phyloP scores from a whole-genome alignment of 352 stramenopile genomes.

The Pythium graminicola region DNA sequence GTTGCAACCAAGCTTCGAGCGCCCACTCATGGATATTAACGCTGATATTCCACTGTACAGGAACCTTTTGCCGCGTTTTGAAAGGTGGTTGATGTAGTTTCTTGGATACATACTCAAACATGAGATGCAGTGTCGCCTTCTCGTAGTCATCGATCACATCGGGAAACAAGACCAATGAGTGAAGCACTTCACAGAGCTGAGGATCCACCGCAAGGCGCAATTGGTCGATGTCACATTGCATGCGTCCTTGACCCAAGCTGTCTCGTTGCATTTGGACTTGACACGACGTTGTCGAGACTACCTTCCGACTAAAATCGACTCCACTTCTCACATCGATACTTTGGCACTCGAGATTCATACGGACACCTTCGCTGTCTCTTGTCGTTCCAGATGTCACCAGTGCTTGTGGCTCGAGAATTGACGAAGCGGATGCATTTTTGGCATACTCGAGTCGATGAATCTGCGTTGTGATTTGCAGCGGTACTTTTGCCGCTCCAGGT shows the following conservation, averaged over 20 bases:
- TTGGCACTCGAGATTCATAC: conserved; percentile 13
- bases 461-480: neutral
- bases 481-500: neutral
- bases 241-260: conserved; percentile 1
- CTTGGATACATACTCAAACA: conserved; percentile 9
- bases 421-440: neutral
- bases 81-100: neutral
- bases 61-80: neutral
- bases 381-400: neutral
- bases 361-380: neutral
- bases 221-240: conserved; percentile 3
- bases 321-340: neutral
- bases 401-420: neutral
- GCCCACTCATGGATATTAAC: conserved; percentile 18
- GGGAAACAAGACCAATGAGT: conserved; percentile 20
- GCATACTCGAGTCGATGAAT: conserved; percentile 5
- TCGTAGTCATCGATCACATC: conserved; percentile 19
- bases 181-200: conserved; percentile 10
- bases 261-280: conserved; percentile 11
- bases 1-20: conserved; percentile 8
- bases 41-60: conserved; percentile 9
- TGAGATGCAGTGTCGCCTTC: conserved; percentile 2
- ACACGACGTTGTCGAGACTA: neutral
- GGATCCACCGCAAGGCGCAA: conserved; percentile 8
- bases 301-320: neutral